Percentiles rank a stretch among this genome's conserved stretches.
Evolutionary conservation across 139 green algal species (phyloP).

Genomic region (Gonium pectorale): DNA sequence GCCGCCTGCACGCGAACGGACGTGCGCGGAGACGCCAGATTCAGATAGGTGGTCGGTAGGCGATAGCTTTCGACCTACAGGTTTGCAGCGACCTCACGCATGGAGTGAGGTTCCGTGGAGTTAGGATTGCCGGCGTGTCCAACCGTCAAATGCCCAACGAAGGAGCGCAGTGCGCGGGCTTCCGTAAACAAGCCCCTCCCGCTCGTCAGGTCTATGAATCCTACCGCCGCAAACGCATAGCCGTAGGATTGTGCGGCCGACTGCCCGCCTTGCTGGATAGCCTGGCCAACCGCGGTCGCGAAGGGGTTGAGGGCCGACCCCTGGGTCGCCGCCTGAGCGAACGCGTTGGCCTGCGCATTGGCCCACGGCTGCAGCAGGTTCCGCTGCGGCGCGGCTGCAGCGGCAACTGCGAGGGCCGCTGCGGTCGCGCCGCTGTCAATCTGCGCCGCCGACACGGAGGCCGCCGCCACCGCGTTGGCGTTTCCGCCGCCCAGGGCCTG

Average conservation of each 20-base stretch:
- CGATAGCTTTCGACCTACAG: not conserved
- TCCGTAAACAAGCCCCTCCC: not conserved
- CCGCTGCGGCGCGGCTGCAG: not conserved
- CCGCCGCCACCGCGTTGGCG: not conserved
- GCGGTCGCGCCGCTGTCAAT: not conserved
- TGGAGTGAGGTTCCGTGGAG: no score
- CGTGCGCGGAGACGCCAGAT: not conserved
- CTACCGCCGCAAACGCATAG: not conserved
- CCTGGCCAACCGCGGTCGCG: not conserved
- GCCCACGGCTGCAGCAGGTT: not conserved
- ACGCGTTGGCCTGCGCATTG: not conserved
- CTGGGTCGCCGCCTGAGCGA: not conserved
- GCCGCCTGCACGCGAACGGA: not conserved
- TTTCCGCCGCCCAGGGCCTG: not conserved
- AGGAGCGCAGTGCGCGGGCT: not conserved
- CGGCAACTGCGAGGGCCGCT: not conserved
- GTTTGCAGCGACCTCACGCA: no score
- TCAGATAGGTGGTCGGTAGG: not conserved
- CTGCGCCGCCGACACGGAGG: not conserved
- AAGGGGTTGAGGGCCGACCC: not conserved
- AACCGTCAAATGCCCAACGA: not conserved
- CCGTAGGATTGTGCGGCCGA: not conserved
- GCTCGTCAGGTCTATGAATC: no score
- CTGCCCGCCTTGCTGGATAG: not conserved
- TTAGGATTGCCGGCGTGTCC: no score